Base-by-base conservation (phyloP, 495 filamentous ascomycete genomes). In the Lasiosphaeria hispida region DNA sequence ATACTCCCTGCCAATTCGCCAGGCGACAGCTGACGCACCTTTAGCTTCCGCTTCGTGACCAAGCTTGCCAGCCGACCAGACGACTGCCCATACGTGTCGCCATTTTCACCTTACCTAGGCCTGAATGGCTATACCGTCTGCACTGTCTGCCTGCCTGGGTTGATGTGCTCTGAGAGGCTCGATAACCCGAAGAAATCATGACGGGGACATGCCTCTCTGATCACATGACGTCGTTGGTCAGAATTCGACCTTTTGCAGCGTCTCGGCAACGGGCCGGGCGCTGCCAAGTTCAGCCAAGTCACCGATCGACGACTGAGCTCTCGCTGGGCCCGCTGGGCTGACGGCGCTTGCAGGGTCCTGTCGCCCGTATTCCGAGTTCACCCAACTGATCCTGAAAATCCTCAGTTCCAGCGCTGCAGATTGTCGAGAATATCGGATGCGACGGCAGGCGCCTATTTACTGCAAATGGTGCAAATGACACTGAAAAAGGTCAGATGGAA, bases 401-500 rank as follows among this genome's bases (percentile, higher is more conserved):
- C 23, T 30, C 23, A 30, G 23, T 30, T 30, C 23, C 23, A 30
- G 23, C 23, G 23, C 5, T 30, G 23, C 23, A 30, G 23, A 30
- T 30, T 30, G 23, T 30, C 23, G 23, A 30, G 23, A 30, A 30
- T 30, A 2, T 5, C 23, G 23, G 23, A 2, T 30, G 23, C 23
- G 23, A 30, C 23, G 23, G 23, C 23, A 30, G 23, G 23, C 23
- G 23, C 23, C 23, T 5, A 30, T 30, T 5, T 30, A 30, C 23
- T 30, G 23, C 5, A 30, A 30, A 30, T 30, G 23, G 43, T 19
- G 43, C 9, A 23, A 47, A 47, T 47, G 43, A 23, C 43, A 23
- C 34, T 43, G 38, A 18, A 41, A 54, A 34, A 38, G 52, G 52
- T 54, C 52, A 54, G 52, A 44, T 42, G 52, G 52, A n/a, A 34